Evolutionary conservation across 108 stramenopile genomes (phyloP), one percentile per base, ranked within the genome.

Genomic region (Cyclotella atomus): DNA sequence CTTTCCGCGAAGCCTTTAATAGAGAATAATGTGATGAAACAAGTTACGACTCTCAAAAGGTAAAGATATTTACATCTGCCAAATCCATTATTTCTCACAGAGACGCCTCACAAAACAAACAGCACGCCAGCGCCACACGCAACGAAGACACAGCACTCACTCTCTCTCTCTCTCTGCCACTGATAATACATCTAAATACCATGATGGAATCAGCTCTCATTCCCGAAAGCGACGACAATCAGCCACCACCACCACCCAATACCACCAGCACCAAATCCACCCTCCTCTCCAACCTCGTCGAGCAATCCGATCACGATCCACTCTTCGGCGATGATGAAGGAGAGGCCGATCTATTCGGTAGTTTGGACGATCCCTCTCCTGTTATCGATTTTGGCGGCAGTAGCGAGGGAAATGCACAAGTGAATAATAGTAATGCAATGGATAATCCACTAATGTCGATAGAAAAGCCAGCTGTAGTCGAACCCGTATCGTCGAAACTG

Each of bases 161-260:
- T n/a, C n/a, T n/a, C n/a, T n/a, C n/a, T n/a, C n/a, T n/a, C n/a
- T n/a, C n/a, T n/a, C n/a, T n/a, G n/a, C n/a, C n/a, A n/a, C n/a
- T n/a, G n/a, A n/a, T n/a, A n/a, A n/a, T n/a, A n/a, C n/a, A n/a
- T n/a, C n/a, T n/a, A n/a, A n/a, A n/a, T n/a, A 56, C 20, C 68
- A 72, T 72, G 71, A 72, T 72, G 71, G 71, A 72, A 72, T 72
- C 71, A 14, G 27, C 47, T 15, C 25, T 65, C 21, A 15, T 49
- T 47, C 20, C 27, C 19, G 64, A 44, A 65, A 29, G 21, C 64
- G 64, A 65, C 47, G 38, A 27, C 45, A 27, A 34, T 5, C 36
- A n/a, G n/a, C n/a, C n/a, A n/a, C n/a, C n/a, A n/a, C n/a, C n/a
- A n/a, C 23, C 30, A 61, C 69, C 55, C 20, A 20, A 28, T 23